phyloP scores from a whole-genome alignment of 306 rosid genomes.

The Quercus gilva region DNA sequence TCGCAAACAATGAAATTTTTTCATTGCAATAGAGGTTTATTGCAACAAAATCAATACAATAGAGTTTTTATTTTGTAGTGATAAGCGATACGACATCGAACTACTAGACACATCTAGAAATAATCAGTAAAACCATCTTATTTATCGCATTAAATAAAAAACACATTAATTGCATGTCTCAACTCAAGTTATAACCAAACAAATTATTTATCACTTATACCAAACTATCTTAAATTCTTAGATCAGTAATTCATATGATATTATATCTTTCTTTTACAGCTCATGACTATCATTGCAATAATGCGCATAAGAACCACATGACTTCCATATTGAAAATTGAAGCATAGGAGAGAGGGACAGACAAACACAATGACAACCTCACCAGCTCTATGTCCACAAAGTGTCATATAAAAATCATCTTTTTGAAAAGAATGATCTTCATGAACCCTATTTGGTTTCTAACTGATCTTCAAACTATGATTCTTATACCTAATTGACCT shows the following conservation, averaged over 20 bases:
- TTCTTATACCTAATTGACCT: too few species aligned
- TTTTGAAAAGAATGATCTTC: slow-evolving; percentile 66
- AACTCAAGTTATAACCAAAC: not conserved
- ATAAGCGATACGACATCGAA: too few species aligned
- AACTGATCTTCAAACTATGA: slow-evolving; percentile 40
- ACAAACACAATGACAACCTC: slow-evolving; percentile 62
- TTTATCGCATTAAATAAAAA: not conserved
- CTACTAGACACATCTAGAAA: too few species aligned
- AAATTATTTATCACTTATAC: not conserved
- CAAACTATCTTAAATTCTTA: not conserved
- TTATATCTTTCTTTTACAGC: too few species aligned
- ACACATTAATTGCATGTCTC: not conserved
- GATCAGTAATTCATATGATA: not conserved
- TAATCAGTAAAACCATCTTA: too few species aligned
- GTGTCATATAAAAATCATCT: slow-evolving; percentile 60
- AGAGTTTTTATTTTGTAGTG: too few species aligned
- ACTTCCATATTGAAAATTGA: not conserved
- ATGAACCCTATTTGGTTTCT: slow-evolving; percentile 49
- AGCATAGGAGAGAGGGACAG: too few species aligned
- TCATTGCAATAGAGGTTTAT: too few species aligned
- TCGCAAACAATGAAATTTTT: too few species aligned
- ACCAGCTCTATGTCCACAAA: slow-evolving; percentile 93
- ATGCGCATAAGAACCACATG: too few species aligned
- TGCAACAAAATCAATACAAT: too few species aligned
- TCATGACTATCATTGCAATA: too few species aligned